Conservation (phyloP, 305 asterid species). For the Plantago coronopus region DNA sequence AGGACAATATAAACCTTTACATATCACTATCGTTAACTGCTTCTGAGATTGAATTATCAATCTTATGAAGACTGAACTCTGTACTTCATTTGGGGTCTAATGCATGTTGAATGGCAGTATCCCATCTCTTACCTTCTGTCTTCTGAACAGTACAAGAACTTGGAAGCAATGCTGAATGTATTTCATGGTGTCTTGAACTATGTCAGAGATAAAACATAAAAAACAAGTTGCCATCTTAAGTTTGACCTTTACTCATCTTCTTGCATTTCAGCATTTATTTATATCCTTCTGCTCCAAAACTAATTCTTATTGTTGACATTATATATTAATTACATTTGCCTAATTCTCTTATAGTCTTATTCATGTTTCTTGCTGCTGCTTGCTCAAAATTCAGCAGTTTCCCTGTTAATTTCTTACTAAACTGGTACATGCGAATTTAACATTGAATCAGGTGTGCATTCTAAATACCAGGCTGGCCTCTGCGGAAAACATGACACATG, state of each 20-base stretch:
- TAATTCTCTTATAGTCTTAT: too few relatives aligned
- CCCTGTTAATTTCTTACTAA: slow-evolving; percentile 10
- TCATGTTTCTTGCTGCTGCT: too few relatives aligned
- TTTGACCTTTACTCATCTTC: too few relatives aligned
- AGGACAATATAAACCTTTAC: not conserved
- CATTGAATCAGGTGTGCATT: slow-evolving; percentile 55
- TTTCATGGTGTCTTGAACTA: too few relatives aligned
- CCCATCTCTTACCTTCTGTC: slow-evolving; percentile 24
- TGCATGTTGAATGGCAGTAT: slow-evolving; percentile 17
- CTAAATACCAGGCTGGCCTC: slow-evolving; percentile 73
- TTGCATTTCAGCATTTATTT: too few relatives aligned
- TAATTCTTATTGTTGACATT: too few relatives aligned
- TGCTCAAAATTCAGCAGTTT: too few relatives aligned
- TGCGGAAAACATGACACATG: slow-evolving; percentile 92
- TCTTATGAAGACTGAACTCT: slow-evolving; percentile 14
- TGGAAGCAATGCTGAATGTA: slow-evolving; percentile 63
- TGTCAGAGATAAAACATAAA: too few relatives aligned
- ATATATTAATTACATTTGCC: too few relatives aligned
- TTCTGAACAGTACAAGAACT: slow-evolving; percentile 66
- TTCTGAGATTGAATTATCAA: slow-evolving; percentile 11
- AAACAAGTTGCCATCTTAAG: too few relatives aligned
- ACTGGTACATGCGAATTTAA: not conserved
- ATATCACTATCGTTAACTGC: slow-evolving; percentile 10
- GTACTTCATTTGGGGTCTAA: slow-evolving; percentile 11
- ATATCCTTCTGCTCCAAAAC: too few relatives aligned